Conservation (phyloP, 1,284 basidiomycete species). For the Ustilago trichophora region DNA sequence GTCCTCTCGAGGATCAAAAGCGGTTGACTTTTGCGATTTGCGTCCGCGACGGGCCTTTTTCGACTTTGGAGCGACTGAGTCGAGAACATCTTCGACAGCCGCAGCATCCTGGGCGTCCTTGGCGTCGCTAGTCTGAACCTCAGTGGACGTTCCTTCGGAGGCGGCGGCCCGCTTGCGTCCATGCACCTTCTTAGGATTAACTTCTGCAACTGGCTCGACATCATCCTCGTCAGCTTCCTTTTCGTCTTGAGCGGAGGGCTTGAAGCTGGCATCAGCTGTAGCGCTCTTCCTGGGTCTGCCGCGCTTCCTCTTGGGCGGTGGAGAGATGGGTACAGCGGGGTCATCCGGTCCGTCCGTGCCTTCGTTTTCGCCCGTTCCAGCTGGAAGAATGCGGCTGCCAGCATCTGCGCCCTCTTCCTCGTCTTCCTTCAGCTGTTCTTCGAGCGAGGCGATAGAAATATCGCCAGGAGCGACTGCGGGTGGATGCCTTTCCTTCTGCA, state of each 20-base stretch:
- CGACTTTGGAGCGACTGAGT: neutral
- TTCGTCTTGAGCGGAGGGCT: neutral
- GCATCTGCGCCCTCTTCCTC: neutral
- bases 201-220: neutral
- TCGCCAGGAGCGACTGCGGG: constrained; percentile 2
- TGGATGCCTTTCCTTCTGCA: constrained; percentile 25
- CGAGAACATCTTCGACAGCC: constrained; percentile 5
- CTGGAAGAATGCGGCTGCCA: neutral
- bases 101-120: constrained; percentile 16
- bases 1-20: neutral
- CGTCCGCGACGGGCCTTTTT: constrained; percentile 19
- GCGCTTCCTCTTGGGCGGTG: constrained; percentile 14
- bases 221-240: neutral
- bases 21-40: constrained; percentile 7
- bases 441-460: constrained; percentile 32
- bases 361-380: neutral
- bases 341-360: neutral
- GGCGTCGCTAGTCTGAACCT: neutral
- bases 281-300: constrained; percentile 16
- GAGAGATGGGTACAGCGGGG: neutral
- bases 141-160: neutral
- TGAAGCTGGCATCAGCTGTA: neutral
- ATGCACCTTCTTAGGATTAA: constrained; percentile 8
- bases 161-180: constrained; percentile 16
- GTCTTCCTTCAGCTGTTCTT: constrained; percentile 9